Base-by-base conservation (phyloP, 805 yeast genomes). In the Monosporozyma yasuniensis region DNA sequence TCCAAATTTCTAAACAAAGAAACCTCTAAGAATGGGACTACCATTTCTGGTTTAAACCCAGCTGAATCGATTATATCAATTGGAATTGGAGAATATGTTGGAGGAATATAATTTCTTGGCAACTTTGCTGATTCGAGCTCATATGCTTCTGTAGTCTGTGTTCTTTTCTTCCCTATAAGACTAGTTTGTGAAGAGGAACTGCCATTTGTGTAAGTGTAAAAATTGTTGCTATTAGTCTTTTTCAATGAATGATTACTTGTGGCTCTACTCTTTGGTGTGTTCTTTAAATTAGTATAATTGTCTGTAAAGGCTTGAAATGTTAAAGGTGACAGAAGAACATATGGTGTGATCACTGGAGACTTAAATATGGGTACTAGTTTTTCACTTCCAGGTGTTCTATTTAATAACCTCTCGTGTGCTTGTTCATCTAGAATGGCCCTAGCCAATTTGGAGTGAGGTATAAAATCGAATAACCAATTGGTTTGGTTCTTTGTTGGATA, bases 31-130 rank as follows among this genome's bases (percentile, higher is more conserved):
- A 85, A 86, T 1, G 93, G 95, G 9, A 86, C 85, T 30, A 82
- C 75, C 56, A 78, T 79, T 48, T 78, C 78, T 4, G 83, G 77
- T 44, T 79, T 76, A 62, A 81, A 83, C 2, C 84, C 80, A 0
- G 90, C 88, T 0, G 91, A 82, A 57, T 86, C 95, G 1, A 85
- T 78, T 30, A 85, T 68, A 60, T 86, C 95, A 3, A 83, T 68
- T 28, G 80, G 64, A 10, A 84, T 77, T 1, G 89, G 87, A 0
- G 84, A 69, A 12, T 76, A 70, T 3, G 66, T 62, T 0, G 87
- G 87, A 0, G 79, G 78, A 2, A 57, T 50, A 55, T 76, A 74
- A 39, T 61, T 62, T 16, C 18, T 48, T 4, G 65, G 65, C 1
- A 62, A 21, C 18, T 34, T 42, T 16, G 47, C 46, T 23, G 28